A percentile compares a stretch with the other conserved stretches of the same genome.
These are phyloP conservation scores for Yamadazyma buinensis DNA, from an alignment of 1,139 yeast genomes.

Conservation along the genomic window DNA sequence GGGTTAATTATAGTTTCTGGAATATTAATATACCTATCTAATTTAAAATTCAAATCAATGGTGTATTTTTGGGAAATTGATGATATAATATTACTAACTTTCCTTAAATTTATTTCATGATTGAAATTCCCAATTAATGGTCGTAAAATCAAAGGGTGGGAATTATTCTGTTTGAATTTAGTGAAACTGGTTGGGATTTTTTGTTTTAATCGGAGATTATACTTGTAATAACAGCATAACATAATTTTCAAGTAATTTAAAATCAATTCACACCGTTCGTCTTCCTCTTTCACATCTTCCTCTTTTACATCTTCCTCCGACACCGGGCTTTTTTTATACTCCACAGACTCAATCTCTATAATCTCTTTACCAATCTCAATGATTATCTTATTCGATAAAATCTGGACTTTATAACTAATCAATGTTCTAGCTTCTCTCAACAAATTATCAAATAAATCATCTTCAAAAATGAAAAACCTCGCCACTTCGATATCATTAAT, in stretches of 20 bases:
- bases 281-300: conserved; percentile 28
- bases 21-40: conserved; percentile 26
- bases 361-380: conserved; percentile 65
- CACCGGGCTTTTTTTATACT: conserved; percentile 17
- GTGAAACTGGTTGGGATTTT: conserved; percentile 47
- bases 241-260: conserved; percentile 52
- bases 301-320: conserved; percentile 36
- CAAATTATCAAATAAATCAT: conserved; percentile 70
- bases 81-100: conserved; percentile 40
- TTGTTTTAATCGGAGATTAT: conserved; percentile 45
- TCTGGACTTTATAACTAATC: conserved; percentile 68
- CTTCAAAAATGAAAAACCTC: conserved; percentile 76
- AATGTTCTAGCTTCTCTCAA: conserved; percentile 71
- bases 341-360: conserved; percentile 65
- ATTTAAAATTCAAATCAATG: conserved; percentile 18
- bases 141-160: conserved; percentile 52
- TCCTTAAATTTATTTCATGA: conserved; percentile 51
- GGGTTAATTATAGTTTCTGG: conserved; percentile 24
- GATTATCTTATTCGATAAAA: conserved; percentile 62
- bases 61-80: conserved; percentile 18
- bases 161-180: conserved; percentile 47
- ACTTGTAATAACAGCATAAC: conserved; percentile 57
- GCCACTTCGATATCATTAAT: conserved; percentile 57
- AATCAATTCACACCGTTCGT: conserved; percentile 49
- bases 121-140: conserved; percentile 69